phyloP scores from a whole-genome alignment of 768 basidiomycete genomes.

The Tylopilus sp. region DNA sequence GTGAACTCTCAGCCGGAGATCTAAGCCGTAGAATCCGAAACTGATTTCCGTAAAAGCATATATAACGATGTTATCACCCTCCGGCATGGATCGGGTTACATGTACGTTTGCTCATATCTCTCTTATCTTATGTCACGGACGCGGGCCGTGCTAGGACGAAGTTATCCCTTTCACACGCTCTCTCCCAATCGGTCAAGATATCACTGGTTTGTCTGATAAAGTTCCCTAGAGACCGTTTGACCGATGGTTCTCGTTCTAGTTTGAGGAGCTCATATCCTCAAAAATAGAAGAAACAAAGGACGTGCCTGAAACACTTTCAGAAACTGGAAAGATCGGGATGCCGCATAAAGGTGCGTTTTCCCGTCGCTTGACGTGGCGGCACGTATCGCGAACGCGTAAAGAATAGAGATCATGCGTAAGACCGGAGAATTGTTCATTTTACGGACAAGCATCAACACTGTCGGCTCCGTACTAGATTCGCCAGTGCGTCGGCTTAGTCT shows the following conservation, averaged over 20 bases:
- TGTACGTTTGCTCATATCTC: constrained; percentile 50
- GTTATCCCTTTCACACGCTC: constrained; percentile 88
- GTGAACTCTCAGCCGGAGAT: constrained; percentile 18
- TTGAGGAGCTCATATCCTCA: constrained; percentile 87
- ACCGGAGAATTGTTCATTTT: constrained; percentile 93
- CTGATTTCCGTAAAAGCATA: constrained; percentile 47
- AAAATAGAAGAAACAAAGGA: constrained; percentile 97
- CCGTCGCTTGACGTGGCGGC: constrained; percentile 1
- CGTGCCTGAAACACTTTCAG: constrained; percentile 88
- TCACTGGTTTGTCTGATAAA: constrained; percentile 57
- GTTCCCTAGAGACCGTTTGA: background rate
- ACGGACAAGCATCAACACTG: constrained; percentile 91
- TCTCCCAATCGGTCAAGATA: constrained; percentile 96
- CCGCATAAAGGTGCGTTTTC: constrained; percentile 63
- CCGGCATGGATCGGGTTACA: constrained; percentile 91
- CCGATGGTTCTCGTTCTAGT: constrained; percentile 41
- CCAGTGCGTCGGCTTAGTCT: constrained; percentile 53
- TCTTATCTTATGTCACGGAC: constrained; percentile 7
- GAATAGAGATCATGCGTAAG: constrained; percentile 91
- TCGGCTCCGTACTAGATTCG: constrained; percentile 95
- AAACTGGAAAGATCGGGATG: constrained; percentile 93
- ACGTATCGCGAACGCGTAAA: constrained; percentile 13
- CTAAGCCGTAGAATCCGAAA: constrained; percentile 30
- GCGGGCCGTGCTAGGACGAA: constrained; percentile 68
- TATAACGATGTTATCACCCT: constrained; percentile 98